These are phyloP conservation scores for Yueomyces sp. DNA, from an alignment of 805 yeast genomes.

Conservation along the genomic window DNA sequence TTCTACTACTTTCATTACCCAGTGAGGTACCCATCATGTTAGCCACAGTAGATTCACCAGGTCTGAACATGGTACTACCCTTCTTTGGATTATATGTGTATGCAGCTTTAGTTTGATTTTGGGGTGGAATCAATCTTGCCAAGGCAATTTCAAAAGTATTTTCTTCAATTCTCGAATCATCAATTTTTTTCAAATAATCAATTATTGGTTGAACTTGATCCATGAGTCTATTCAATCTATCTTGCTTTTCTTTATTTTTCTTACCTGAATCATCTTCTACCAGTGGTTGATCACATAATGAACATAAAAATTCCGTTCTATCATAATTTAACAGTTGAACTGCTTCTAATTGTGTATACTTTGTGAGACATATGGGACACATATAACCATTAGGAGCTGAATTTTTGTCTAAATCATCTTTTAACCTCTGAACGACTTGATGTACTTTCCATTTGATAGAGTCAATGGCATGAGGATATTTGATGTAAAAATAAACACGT, in stretches of 20 bases:
- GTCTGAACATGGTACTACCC: slow-evolving; percentile 31
- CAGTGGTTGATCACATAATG: slow-evolving; percentile 62
- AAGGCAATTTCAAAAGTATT: slow-evolving; percentile 81
- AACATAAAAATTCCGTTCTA: slow-evolving; percentile 69
- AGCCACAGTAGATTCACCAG: slow-evolving; percentile 18
- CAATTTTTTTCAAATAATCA: slow-evolving; percentile 66
- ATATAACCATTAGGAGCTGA: slow-evolving; percentile 89
- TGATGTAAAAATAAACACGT: slow-evolving; percentile 76
- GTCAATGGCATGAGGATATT: slow-evolving; percentile 86
- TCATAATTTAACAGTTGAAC: slow-evolving; percentile 70
- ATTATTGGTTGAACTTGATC: slow-evolving; percentile 80
- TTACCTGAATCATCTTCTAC: slow-evolving; percentile 82
- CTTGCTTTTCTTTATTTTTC: slow-evolving; percentile 71
- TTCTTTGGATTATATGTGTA: slow-evolving; percentile 46
- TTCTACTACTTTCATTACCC: slow-evolving; percentile 30
- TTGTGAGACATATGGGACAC: slow-evolving; percentile 74
- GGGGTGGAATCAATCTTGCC: slow-evolving; percentile 75
- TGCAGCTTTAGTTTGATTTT: slow-evolving; percentile 52
- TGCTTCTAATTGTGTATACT: slow-evolving; percentile 79
- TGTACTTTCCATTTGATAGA: slow-evolving; percentile 95
- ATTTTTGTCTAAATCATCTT: slow-evolving; percentile 71
- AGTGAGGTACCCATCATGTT: slow-evolving; percentile 17
- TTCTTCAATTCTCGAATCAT: slow-evolving; percentile 68
- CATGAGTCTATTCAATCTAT: slow-evolving; percentile 72
- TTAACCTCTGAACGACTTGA: slow-evolving; percentile 61